phyloP scores from a whole-genome alignment of 1,284 basidiomycete species.

The Cystobasidium slooffiae region DNA sequence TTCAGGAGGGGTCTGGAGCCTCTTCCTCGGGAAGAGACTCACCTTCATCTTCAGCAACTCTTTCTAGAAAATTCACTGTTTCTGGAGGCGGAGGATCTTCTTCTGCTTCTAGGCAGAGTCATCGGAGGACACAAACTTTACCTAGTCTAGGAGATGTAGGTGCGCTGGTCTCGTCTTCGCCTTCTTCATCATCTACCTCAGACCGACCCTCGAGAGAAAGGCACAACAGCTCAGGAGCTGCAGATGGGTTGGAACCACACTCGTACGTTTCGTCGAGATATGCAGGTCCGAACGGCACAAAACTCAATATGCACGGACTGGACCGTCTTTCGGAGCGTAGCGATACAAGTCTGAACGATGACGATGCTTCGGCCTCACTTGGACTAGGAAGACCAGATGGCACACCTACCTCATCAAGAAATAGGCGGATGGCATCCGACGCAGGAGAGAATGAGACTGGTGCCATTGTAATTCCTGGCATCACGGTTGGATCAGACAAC shows the following conservation, averaged over 20 bases:
- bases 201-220: slow-evolving; percentile 1
- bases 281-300: not conserved
- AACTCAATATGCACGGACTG: slow-evolving; percentile 41
- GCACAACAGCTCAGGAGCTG: slow-evolving; percentile 9
- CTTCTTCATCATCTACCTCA: not conserved
- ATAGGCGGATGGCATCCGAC: slow-evolving; percentile 36
- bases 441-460: slow-evolving; percentile 35
- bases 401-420: not conserved
- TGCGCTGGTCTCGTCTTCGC: not conserved
- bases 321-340: slow-evolving; percentile 45
- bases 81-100: not conserved
- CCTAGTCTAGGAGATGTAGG: slow-evolving; percentile 19
- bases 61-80: slow-evolving; percentile 37
- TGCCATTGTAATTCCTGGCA: slow-evolving; percentile 41
- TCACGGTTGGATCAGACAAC: slow-evolving; percentile 37
- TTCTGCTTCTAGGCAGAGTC: not conserved
- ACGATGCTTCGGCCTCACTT: not conserved
- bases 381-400: slow-evolving; percentile 18
- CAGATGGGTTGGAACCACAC: not conserved
- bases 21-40: slow-evolving; percentile 1
- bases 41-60: slow-evolving; percentile 5
- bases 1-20: slow-evolving; percentile 3
- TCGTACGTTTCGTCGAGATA: not conserved
- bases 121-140: slow-evolving; percentile 33
- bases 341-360: slow-evolving; percentile 25